These are phyloP conservation scores for Claviceps spartinae DNA, from an alignment of 2,329 filamentous ascomycete species.

Conservation along the genomic window DNA sequence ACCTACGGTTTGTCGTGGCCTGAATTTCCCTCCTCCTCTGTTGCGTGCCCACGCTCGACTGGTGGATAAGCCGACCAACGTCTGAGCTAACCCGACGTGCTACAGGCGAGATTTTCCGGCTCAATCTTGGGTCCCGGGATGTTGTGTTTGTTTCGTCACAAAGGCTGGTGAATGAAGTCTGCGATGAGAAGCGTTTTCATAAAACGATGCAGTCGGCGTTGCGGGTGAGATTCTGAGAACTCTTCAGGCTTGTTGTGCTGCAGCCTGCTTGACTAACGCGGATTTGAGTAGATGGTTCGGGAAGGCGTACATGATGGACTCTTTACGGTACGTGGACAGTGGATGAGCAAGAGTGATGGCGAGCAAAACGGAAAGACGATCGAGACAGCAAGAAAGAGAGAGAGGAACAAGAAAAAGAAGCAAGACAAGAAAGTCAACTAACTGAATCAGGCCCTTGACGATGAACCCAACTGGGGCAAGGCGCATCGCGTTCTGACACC, in stretches of 20 bases:
- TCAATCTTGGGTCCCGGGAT: conserved; percentile 34
- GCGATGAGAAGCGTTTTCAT: conserved; percentile 51
- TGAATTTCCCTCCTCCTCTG: neutral
- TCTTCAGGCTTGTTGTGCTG: no score
- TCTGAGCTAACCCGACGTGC: no score
- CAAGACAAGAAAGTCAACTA: conserved; percentile 6
- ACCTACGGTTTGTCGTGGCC: conserved; percentile 41
- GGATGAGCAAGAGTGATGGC: no score
- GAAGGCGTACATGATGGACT: conserved; percentile 50
- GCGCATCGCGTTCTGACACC: conserved; percentile 54
- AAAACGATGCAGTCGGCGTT: conserved; percentile 42
- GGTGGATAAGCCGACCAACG: no score
- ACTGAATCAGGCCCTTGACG: conserved; percentile 24
- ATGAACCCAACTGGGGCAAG: conserved; percentile 50
- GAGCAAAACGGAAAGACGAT: no score
- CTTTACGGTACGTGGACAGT: conserved; percentile 38
- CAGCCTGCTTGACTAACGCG: neutral
- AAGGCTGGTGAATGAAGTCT: conserved; percentile 47
- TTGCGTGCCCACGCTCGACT: neutral
- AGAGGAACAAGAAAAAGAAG: no score
- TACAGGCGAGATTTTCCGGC: conserved; percentile 45
- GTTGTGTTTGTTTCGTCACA: conserved; percentile 38
- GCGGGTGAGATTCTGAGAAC: conserved; percentile 14
- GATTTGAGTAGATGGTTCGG: conserved; percentile 33
- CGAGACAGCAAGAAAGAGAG: no score